phyloP scores from a whole-genome alignment of 2,329 filamentous ascomycete genomes.

The Amauroascus niger region DNA sequence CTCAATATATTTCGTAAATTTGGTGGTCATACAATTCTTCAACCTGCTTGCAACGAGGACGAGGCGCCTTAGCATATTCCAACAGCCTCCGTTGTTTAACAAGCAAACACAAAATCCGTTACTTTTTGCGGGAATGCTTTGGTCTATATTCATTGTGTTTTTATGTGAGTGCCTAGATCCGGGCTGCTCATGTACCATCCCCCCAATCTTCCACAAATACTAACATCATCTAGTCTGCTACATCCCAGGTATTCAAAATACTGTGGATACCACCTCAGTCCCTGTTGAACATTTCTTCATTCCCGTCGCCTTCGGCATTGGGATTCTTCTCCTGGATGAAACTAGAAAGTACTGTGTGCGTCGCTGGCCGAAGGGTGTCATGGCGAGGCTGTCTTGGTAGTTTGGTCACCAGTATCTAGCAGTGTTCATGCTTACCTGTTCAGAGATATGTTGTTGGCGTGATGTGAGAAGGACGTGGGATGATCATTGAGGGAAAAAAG shows the following conservation, averaged over 20 bases:
- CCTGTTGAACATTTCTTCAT: slow-evolving; percentile 69
- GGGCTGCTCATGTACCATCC: background rate
- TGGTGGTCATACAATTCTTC: slow-evolving; percentile 68
- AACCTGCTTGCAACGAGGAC: slow-evolving; percentile 62
- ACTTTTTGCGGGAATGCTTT: slow-evolving; percentile 60
- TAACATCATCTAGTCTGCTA: slow-evolving; percentile 39
- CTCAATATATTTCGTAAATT: slow-evolving; percentile 68
- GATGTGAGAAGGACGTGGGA: too few relatives aligned
- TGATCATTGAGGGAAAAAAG: background rate
- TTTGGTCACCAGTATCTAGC: background rate
- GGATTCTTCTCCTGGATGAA: slow-evolving; percentile 57
- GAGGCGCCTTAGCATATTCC: slow-evolving; percentile 56
- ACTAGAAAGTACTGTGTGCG: slow-evolving; percentile 54
- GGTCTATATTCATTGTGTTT: slow-evolving; percentile 59
- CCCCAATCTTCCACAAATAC: background rate
- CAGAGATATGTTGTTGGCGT: background rate
- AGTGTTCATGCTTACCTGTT: too few relatives aligned
- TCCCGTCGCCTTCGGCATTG: slow-evolving; percentile 61
- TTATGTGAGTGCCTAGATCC: slow-evolving; percentile 43
- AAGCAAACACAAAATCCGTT: slow-evolving; percentile 56
- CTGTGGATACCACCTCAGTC: slow-evolving; percentile 52
- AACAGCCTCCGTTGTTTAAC: slow-evolving; percentile 61
- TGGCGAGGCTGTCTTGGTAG: slow-evolving; percentile 57
- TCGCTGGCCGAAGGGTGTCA: slow-evolving; percentile 47
- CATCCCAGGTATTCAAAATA: slow-evolving; percentile 53